Percentiles rank a stretch among this genome's conserved stretches.
phyloP scores from a whole-genome alignment of 1,139 yeast species.

The Kazachstania sp. region DNA sequence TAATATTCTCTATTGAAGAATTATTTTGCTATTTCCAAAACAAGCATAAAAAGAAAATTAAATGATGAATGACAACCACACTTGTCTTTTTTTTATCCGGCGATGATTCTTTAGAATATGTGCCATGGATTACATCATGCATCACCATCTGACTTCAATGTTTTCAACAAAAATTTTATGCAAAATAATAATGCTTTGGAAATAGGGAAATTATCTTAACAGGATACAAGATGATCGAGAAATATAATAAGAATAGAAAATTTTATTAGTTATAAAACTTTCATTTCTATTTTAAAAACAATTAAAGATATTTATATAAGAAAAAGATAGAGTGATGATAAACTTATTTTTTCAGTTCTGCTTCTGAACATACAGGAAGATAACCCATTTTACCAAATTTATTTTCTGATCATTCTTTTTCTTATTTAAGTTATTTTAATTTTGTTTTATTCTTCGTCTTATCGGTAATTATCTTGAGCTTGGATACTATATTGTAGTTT shows the following conservation, averaged over 20 bases:
- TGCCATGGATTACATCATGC: slow-evolving; percentile 32
- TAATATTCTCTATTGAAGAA: neutral
- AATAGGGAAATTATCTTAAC: neutral
- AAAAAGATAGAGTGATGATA: slow-evolving; percentile 24
- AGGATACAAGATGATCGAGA: neutral
- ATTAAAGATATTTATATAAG: neutral
- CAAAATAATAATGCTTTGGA: neutral
- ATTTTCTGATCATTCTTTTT: slow-evolving; percentile 9
- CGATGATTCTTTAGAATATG: slow-evolving; percentile 33
- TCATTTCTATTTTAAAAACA: neutral
- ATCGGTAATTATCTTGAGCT: neutral
- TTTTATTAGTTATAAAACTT: slow-evolving; percentile 2
- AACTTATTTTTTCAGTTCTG: slow-evolving; percentile 29
- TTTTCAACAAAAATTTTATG: neutral
- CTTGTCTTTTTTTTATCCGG: slow-evolving; percentile 29
- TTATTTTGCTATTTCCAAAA: neutral
- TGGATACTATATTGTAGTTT: too few relatives aligned
- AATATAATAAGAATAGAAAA: slow-evolving; percentile 3
- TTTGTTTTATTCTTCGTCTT: neutral
- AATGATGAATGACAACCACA: slow-evolving; percentile 32
- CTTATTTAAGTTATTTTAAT: neutral
- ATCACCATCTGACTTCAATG: slow-evolving; percentile 31
- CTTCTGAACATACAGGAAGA: slow-evolving; percentile 33
- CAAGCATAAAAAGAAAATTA: neutral
- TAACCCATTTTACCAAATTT: slow-evolving; percentile 25